Evolutionary conservation across 2,329 filamentous ascomycete genomes (phyloP), one percentile per base, ranked within the genome.

Genomic region (Juglanconis oblonga): DNA sequence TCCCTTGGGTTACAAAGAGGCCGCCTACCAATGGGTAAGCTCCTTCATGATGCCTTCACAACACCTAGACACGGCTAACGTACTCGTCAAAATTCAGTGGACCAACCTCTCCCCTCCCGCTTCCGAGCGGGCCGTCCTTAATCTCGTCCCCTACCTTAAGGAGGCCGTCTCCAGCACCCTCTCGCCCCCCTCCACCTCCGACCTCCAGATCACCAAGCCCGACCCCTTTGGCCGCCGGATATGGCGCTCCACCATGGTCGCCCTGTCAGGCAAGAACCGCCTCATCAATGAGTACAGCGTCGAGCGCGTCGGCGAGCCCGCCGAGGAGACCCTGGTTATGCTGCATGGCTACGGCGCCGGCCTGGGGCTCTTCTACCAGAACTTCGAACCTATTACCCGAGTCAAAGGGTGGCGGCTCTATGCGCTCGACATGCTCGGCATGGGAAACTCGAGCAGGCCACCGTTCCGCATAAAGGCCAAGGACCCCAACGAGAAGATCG

Each of bases 341-440:
- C 79, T 99, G 4, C 95, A 99, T 72, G 95, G 95, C 63, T 99
- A 99, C 73, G 95, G 95, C 51, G 95, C 95, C 2, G 95, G 95
- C 0, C 82, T 99, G 0, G 95, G 94, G 29, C 98, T 99, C 76
- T 99, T 96, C 81, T 99, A 97, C 81, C 94, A 95, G 77, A 99
- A 99, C 72, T 97, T 96, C 62, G 95, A 99, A 74, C 87, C 88
- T 5, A 77, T 99, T 38, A 93, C 89, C 50, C 87, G 93, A 17
- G 77, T 87, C 1, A 80, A 83, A 33, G 92, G 93, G 33, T 96
- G 95, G 87, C 93, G 91, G 69, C 77, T 99, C 17, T 98, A 95
- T 71, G 92, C 94, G 1, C 79, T 99, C n/a, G 94, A 99, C 70
- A 86, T 98, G 82, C 81, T 97, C 14, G 94, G 94, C 61, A 97